A percentile compares a stretch with the other conserved stretches of the same genome.
Evolutionary conservation across 306 rosid species (phyloP).

Genomic region (Rosa lucieae): DNA sequence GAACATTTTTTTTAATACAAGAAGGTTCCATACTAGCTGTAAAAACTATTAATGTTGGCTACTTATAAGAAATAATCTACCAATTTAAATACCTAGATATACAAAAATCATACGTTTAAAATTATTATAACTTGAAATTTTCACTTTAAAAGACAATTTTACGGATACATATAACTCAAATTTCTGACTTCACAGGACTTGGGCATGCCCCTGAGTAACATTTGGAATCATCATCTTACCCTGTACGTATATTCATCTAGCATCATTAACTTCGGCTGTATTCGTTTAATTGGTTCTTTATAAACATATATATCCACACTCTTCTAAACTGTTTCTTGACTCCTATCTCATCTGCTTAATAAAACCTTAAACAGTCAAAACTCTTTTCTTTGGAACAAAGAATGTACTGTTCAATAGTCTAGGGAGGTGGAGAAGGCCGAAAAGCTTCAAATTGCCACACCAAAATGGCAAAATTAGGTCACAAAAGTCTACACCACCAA

Average conservation of each 20-base stretch:
- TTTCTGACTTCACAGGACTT: too few species aligned
- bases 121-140: too few species aligned
- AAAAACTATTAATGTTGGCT: too few species aligned
- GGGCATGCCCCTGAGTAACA: too few species aligned
- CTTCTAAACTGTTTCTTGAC: background rate
- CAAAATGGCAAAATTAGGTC: slow-evolving; percentile 2
- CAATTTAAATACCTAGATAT: too few species aligned
- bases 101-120: too few species aligned
- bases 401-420: background rate
- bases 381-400: background rate
- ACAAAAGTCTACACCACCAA: background rate
- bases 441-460: background rate
- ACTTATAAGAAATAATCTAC: too few species aligned
- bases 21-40: too few species aligned
- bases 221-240: background rate
- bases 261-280: background rate
- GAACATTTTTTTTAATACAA: too few species aligned
- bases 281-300: background rate
- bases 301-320: background rate
- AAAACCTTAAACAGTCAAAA: background rate
- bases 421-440: background rate
- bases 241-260: background rate
- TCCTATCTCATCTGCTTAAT: background rate
- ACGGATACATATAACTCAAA: too few species aligned
- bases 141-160: too few species aligned